These are phyloP conservation scores for Leptographium procerum DNA, from an alignment of 2,329 filamentous ascomycete species.

Conservation along the genomic window DNA sequence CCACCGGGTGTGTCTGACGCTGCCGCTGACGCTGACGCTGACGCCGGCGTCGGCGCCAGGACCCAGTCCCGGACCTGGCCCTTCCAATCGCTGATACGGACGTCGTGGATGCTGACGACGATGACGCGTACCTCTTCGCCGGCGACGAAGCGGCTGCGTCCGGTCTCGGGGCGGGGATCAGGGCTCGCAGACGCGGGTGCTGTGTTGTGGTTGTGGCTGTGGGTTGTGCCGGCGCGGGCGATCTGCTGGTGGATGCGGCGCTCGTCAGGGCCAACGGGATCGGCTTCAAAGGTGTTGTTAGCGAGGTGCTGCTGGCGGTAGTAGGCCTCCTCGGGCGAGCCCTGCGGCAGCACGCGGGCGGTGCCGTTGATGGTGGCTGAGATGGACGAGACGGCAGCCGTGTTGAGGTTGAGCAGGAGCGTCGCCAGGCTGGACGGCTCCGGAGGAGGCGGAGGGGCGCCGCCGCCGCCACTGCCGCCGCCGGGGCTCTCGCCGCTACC, in stretches of 20 bases:
- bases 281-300: slow-evolving; percentile 75
- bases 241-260: slow-evolving; percentile 25
- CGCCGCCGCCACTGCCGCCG: slow-evolving; percentile 14
- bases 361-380: slow-evolving; percentile 88
- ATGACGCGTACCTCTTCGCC: slow-evolving; percentile 81
- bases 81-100: slow-evolving; percentile 89
- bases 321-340: slow-evolving; percentile 73
- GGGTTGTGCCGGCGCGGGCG: slow-evolving; percentile 18
- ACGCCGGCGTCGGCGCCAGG: slow-evolving; percentile 23
- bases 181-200: slow-evolving; percentile 21
- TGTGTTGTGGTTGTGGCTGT: too few relatives aligned
- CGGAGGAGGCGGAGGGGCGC: too few relatives aligned
- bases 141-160: slow-evolving; percentile 55
- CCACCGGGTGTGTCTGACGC: too few relatives aligned
- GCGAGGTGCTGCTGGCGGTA: slow-evolving; percentile 75
- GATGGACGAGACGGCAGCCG: slow-evolving; percentile 75
- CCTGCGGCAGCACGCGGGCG: slow-evolving; percentile 59
- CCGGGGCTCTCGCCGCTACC: not conserved
- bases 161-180: slow-evolving; percentile 16
- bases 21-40: too few relatives aligned
- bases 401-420: slow-evolving; percentile 83
- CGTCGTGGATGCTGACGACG: slow-evolving; percentile 71
- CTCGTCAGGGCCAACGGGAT: slow-evolving; percentile 24
- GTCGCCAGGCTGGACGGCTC: slow-evolving; percentile 64
- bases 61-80: slow-evolving; percentile 78